Conservation (phyloP, 805 yeast genomes). For the Saccharomycopsis selenospora region DNA sequence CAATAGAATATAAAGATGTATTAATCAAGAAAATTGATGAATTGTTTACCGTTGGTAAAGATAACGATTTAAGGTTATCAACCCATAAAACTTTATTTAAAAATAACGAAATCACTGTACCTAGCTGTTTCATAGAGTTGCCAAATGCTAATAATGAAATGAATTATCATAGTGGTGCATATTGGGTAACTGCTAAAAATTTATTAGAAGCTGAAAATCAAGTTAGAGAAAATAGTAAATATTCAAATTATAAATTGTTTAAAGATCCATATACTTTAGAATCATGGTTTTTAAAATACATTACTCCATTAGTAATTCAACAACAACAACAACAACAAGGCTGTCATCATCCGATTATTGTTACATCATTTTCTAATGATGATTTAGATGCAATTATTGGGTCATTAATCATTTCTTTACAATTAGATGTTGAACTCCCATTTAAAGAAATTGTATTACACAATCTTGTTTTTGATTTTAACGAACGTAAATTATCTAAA, state of each 20-base stretch:
- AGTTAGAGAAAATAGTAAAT: slow-evolving; percentile 61
- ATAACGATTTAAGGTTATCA: background rate
- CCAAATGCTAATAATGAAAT: slow-evolving; percentile 50
- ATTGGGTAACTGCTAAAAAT: slow-evolving; percentile 87
- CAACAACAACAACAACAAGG: background rate
- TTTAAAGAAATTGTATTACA: slow-evolving; percentile 98
- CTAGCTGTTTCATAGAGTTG: slow-evolving; percentile 67
- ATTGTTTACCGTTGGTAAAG: background rate
- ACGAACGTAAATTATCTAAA: slow-evolving; percentile 98
- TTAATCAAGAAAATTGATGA: background rate
- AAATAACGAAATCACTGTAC: slow-evolving; percentile 43
- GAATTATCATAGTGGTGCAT: slow-evolving; percentile 46
- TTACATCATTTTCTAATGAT: slow-evolving; percentile 98
- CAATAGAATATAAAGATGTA: background rate
- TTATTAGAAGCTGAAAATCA: slow-evolving; percentile 81
- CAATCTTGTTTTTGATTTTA: slow-evolving; percentile 96
- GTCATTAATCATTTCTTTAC: slow-evolving; percentile 79
- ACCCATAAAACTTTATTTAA: slow-evolving; percentile 9
- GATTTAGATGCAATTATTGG: slow-evolving; percentile 96
- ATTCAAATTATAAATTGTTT: slow-evolving; percentile 54
- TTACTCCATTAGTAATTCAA: background rate
- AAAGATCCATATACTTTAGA: slow-evolving; percentile 97
- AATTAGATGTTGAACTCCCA: slow-evolving; percentile 45
- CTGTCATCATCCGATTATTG: slow-evolving; percentile 86
- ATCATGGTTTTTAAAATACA: slow-evolving; percentile 73